Base-by-base conservation (phyloP, 352 stramenopile genomes). In the Achlya hypogyna region DNA sequence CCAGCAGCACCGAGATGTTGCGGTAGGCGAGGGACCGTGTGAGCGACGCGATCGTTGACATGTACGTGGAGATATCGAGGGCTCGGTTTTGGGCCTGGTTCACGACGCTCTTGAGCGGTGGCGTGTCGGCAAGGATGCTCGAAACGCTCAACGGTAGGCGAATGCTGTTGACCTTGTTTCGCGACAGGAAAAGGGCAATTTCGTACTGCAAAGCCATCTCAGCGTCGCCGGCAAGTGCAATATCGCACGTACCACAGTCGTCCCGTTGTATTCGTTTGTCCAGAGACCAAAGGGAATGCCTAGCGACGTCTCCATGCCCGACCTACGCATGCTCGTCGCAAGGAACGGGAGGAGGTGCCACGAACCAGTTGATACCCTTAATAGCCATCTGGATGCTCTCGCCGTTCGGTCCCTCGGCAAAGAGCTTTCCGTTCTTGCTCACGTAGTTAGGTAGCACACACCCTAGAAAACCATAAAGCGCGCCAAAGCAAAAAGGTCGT, bases 91-190 rank as follows among this genome's bases (percentile, higher is more conserved):
- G 83, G 63, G 78, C 74, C 31, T 74, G 35, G 51, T 90, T 90
- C 62, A 90, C 76, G 3, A 90, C 58, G 27, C 53, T 54, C 32
- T 79, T 80, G 20, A 81, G 65, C 1, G 82, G 78, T 0, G 63
- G 34, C 0, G 59, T 72, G 64, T 88, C 69, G 5, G 72, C 72
- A 4, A 90, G 29, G 27, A 87, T 78, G 62, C 71, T 77, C 42
- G 77, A 74, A 40, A 87, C 79, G 53, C 81, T 86, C 1, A 88
- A 34, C 0, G 81, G 81, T 0, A 89, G 56, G 32, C 81, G 79
- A 20, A 88, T 78, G 10, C 74, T 84, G 54, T 90, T 88, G 72
- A 86, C 87, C 34, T 88, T 90, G 75, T 90, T 88, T 5, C 73
- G 72, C 6, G 77, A 54, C 49, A 90, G 54, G 64, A 90, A 90